These are phyloP conservation scores for Tylopilus vinaceipallidus DNA, from an alignment of 768 basidiomycete genomes.

Conservation along the genomic window DNA sequence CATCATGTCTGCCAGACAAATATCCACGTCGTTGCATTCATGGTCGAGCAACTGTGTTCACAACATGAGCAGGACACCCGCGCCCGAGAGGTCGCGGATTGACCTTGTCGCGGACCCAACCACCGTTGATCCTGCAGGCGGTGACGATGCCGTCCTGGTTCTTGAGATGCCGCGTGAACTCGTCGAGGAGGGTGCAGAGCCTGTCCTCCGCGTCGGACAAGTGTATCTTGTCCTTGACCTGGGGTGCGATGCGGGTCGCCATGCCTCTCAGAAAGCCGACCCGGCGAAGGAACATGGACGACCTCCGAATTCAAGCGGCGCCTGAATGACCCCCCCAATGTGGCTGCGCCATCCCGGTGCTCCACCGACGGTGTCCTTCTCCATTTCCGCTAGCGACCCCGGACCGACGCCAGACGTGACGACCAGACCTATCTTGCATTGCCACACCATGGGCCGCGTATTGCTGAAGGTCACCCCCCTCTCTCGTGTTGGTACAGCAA, in stretches of 20 bases:
- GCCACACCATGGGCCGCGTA: constrained; percentile 70
- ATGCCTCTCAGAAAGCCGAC: constrained; percentile 21
- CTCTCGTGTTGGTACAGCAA: background rate
- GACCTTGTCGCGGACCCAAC: constrained; percentile 99
- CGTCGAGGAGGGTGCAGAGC: constrained; percentile 78
- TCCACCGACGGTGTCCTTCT: constrained; percentile 18
- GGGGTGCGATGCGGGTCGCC: constrained; percentile 33
- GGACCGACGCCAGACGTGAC: constrained; percentile 13
- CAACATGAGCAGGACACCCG: constrained; percentile 14
- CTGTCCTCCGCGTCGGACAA: constrained; percentile 67
- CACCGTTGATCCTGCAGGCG: constrained; percentile 90
- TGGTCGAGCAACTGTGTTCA: constrained; percentile 71
- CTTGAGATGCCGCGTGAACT: constrained; percentile 61
- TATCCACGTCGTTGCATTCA: constrained; percentile 89
- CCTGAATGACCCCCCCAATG: constrained; percentile 19
- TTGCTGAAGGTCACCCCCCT: constrained; percentile 68
- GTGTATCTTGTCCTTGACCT: constrained; percentile 39
- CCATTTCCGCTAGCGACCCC: background rate
- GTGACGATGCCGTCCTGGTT: constrained; percentile 51
- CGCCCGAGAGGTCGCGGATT: constrained; percentile 17
- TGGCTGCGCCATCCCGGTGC: constrained; percentile 15
- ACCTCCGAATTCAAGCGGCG: constrained; percentile 25
- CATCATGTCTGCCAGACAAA: constrained; percentile 87
- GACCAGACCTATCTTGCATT: background rate
- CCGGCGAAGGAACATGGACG: constrained; percentile 6